A percentile compares a stretch with the other conserved stretches of the same genome.
These are phyloP conservation scores for Angomonas desouzai DNA, from an alignment of 208 protist species.

Conservation along the genomic window DNA sequence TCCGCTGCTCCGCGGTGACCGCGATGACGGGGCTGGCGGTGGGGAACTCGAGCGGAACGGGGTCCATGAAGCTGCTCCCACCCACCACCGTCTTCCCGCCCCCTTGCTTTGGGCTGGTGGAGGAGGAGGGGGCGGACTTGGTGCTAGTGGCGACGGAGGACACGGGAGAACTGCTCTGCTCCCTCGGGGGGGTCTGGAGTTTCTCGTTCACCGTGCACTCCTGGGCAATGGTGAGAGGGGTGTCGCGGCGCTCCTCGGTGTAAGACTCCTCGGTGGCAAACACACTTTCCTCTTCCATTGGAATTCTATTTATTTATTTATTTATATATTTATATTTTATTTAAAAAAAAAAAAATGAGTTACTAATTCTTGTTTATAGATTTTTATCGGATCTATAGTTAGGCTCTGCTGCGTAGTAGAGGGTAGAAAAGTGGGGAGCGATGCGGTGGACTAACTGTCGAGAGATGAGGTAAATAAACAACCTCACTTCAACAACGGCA, in stretches of 20 bases:
- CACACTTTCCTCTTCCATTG: conserved; percentile 30
- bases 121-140: background rate
- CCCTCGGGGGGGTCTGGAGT: background rate
- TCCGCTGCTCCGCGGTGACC: conserved; percentile 12
- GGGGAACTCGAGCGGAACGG: background rate
- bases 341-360: conserved; percentile 17
- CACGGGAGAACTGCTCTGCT: background rate
- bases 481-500: conserved; percentile 2
- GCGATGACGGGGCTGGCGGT: conserved; percentile 14
- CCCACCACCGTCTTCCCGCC: background rate
- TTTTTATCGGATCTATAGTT: too few species aligned
- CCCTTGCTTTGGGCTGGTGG: background rate
- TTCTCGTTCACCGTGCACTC: background rate
- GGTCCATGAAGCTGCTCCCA: background rate
- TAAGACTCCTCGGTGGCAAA: conserved; percentile 14
- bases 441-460: too few species aligned
- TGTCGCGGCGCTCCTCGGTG: background rate
- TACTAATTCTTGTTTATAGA: too few species aligned
- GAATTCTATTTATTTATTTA: conserved; percentile 8
- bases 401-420: too few species aligned
- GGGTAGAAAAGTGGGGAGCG: background rate
- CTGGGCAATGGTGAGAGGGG: background rate
- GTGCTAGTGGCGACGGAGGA: too few species aligned
- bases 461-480: background rate
- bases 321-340: conserved; percentile 4